Evolutionary conservation across 495 filamentous ascomycete species (phyloP), one percentile per base, ranked within the genome.

Genomic region (Tirmania nivea): DNA sequence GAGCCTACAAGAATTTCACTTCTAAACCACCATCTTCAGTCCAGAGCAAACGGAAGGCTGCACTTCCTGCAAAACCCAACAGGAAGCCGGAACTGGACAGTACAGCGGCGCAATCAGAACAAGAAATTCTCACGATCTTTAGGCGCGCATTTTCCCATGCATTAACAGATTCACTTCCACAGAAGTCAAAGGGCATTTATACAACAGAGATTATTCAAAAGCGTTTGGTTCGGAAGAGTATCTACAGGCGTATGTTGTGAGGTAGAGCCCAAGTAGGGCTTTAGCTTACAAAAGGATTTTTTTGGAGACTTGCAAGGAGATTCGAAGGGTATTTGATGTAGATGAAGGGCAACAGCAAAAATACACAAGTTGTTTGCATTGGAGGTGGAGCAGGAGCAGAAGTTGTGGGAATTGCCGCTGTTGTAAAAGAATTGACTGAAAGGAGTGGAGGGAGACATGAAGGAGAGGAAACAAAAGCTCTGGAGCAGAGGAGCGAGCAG

Each of bases 361-460:
- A 57, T 6, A 52, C 69, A 6, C 70, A 69, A 49, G 65, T 82
- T 7, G 72, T 84, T 12, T 83, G 78, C 59, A 75, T 96, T 60
- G 90, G 90, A 42, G 90, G 86, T 39, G 86, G 86, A 36, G 86
- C 86, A 1, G 81, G 81, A 0, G 87, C 87, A 12, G 90, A 97
- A 67, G 69, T 87, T 36, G 78, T 83, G 21, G 86, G 81, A 35
- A 68, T 89, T 21, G 86, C 74, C 9, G 81, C 73, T 17, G 77
- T 76, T 54, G 68, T 83, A 59, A 68, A 69, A 54, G 66, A 69
- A 50, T 52, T 63, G n/a, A 16, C 12, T 25, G 42, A 17, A n/a
- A 19, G 12, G 47, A 48, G 31, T 12, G 31, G 35, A 34, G 36
- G 4, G 10, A 14, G 5, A 47, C 42, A 47, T n/a, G 48, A 49